A percentile compares a stretch with the other conserved stretches of the same genome.
Evolutionary conservation across 2,329 filamentous ascomycete genomes (phyloP).

Genomic region (Colletotrichum spinosum): DNA sequence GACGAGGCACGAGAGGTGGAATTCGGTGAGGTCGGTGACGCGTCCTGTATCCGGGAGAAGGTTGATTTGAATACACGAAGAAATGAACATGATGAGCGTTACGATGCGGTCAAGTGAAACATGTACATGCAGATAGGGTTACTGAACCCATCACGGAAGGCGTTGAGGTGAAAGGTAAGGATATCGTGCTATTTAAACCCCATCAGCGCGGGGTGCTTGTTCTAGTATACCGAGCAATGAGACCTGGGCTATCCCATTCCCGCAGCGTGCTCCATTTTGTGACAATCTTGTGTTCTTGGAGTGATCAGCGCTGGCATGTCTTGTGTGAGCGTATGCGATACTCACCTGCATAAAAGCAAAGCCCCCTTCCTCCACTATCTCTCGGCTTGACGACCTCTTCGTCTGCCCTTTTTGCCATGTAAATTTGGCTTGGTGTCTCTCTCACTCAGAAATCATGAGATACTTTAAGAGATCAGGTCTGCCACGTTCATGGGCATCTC

Average conservation of each 20-base stretch:
- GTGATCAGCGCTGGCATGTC: neutral
- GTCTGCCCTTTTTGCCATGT: slow-evolving; percentile 8
- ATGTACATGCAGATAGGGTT: no score
- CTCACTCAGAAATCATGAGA: neutral
- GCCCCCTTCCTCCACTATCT: slow-evolving; percentile 39
- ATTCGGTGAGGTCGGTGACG: no score
- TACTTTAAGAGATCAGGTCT: slow-evolving; percentile 64
- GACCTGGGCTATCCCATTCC: no score
- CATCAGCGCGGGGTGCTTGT: neutral
- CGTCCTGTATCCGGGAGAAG: no score
- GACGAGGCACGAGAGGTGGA: no score
- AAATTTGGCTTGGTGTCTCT: neutral
- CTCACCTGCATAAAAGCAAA: slow-evolving; percentile 31
- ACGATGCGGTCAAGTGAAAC: no score
- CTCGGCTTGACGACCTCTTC: slow-evolving; percentile 23
- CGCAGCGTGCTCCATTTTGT: no score
- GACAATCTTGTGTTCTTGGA: slow-evolving; percentile 27
- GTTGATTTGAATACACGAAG: no score
- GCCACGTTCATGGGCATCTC: slow-evolving; percentile 98
- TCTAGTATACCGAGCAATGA: slow-evolving; percentile 32
- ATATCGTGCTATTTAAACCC: no score
- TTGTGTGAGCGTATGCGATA: neutral
- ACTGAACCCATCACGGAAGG: no score
- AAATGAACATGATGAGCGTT: no score
- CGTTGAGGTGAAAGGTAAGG: no score